Evolutionary conservation across 768 basidiomycete species (phyloP).

Genomic region (Rhizopogon salebrosus): DNA sequence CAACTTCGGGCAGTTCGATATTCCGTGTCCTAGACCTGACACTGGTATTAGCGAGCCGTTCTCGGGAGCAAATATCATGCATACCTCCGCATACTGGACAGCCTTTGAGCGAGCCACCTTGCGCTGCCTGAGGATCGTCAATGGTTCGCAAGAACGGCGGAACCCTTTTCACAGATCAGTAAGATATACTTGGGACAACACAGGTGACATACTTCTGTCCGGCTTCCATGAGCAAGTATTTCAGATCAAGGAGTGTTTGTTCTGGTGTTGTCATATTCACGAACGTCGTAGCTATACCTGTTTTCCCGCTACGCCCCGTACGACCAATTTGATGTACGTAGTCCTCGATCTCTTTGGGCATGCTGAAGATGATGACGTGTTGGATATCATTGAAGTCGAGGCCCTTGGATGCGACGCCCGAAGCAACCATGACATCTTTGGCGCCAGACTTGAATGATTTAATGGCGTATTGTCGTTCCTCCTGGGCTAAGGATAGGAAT

Average conservation of each 20-base stretch:
- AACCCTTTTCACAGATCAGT: slow-evolving; percentile 47
- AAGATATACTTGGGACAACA: slow-evolving; percentile 4
- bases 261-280: slow-evolving; percentile 98
- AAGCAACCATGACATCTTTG: slow-evolving; percentile 99
- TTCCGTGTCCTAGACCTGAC: slow-evolving; percentile 85
- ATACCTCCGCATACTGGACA: slow-evolving; percentile 95
- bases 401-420: slow-evolving; percentile 95
- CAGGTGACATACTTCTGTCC: slow-evolving; percentile 81
- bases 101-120: slow-evolving; percentile 75
- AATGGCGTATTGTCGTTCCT: slow-evolving; percentile 98
- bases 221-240: slow-evolving; percentile 94
- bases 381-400: slow-evolving; percentile 99
- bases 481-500: slow-evolving; percentile 60
- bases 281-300: slow-evolving; percentile 97
- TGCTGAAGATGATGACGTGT: slow-evolving; percentile 97
- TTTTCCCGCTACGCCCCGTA: slow-evolving; percentile 96
- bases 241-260: slow-evolving; percentile 93
- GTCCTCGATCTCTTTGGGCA: slow-evolving; percentile 99
- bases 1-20: slow-evolving; percentile 93
- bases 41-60: background rate
- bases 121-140: slow-evolving; percentile 83
- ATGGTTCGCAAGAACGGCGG: slow-evolving; percentile 88
- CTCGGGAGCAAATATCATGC: slow-evolving; percentile 9
- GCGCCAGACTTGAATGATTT: slow-evolving; percentile 95
- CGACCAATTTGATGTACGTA: slow-evolving; percentile 99